Evolutionary conservation across 2,329 filamentous ascomycete species (phyloP).

Genomic region (Neopestalotiopsis sp.): DNA sequence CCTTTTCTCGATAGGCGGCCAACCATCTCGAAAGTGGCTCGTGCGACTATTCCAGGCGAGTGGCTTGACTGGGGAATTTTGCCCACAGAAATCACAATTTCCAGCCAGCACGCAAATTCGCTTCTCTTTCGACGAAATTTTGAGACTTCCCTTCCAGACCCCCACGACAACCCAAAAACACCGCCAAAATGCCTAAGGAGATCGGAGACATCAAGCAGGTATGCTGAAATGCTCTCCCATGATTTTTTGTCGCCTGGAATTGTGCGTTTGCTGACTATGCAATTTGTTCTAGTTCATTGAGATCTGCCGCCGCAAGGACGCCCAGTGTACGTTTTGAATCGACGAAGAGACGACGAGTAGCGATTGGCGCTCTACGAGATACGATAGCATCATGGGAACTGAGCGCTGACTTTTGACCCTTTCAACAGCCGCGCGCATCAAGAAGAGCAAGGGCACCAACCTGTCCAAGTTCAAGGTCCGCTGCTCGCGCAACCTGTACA

Average conservation of each 20-base stretch:
- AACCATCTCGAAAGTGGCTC: not conserved
- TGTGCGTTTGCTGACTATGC: constrained; percentile 34
- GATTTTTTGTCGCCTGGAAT: not conserved
- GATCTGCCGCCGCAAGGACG: constrained; percentile 99
- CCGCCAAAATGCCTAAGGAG: constrained; percentile 95
- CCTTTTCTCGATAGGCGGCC: not conserved
- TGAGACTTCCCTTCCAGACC: constrained; percentile 1
- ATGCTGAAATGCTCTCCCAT: constrained; percentile 30
- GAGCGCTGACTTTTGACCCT: constrained; percentile 19
- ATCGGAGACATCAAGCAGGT: constrained; percentile 96
- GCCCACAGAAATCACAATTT: constrained; percentile 14
- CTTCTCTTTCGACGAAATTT: constrained; percentile 9
- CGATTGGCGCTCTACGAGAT: constrained; percentile 11
- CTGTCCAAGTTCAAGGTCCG: constrained; percentile 99
- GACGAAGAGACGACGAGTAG: not conserved
- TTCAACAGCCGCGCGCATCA: constrained; percentile 79
- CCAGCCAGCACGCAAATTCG: constrained; percentile 6
- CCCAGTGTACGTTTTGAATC: constrained; percentile 79
- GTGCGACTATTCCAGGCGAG: not conserved
- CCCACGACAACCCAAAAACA: constrained; percentile 23
- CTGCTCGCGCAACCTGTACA: constrained; percentile 96
- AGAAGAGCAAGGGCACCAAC: constrained; percentile 90
- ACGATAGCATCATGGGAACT: constrained; percentile 22
- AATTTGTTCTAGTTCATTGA: constrained; percentile 83
- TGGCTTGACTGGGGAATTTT: constrained; percentile 1